phyloP scores from a whole-genome alignment of 345 rosid species.

The Brassica carinata region DNA sequence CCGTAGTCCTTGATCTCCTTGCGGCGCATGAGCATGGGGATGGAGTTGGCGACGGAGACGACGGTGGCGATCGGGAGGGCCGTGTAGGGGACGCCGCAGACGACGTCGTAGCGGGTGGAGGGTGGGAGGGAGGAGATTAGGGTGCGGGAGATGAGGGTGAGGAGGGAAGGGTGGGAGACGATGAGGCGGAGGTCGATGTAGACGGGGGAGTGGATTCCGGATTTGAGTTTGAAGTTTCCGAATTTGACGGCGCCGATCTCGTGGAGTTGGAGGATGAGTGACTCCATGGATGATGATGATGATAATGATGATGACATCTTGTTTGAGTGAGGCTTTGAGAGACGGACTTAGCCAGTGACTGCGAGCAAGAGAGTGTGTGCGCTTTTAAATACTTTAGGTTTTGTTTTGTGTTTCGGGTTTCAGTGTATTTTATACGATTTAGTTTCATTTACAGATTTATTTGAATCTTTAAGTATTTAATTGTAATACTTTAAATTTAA shows the following conservation, averaged over 20 bases:
- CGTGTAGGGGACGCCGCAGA: conserved; percentile 96
- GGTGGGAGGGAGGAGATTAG: conserved; percentile 69
- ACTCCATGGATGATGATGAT: conserved; percentile 56
- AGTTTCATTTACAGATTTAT: not conserved
- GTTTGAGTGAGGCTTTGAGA: not conserved
- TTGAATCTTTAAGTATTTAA: too few species aligned
- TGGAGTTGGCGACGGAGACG: conserved; percentile 60
- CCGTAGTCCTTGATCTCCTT: conserved; percentile 91
- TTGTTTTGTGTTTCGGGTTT: not conserved
- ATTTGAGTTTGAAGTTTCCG: conserved; percentile 86
- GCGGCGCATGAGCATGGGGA: conserved; percentile 95
- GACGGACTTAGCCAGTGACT: not conserved
- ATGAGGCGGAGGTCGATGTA: conserved; percentile 97
- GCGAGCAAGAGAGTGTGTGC: conserved; percentile 16
- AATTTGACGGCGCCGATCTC: conserved; percentile 92
- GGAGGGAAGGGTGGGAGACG: conserved; percentile 79
- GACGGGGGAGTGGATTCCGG: conserved; percentile 87
- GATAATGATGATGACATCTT: not conserved
- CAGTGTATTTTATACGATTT: not conserved
- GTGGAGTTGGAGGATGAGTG: conserved; percentile 80
- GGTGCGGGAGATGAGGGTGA: conserved; percentile 69
- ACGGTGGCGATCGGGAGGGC: conserved; percentile 92
- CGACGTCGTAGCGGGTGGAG: conserved; percentile 54
- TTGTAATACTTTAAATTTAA: not conserved
- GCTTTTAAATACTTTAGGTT: conserved; percentile 23